Evolutionary conservation across 192 early-diverging fungal genomes (phyloP).

Genomic region (Phlyctochytrium planicorne): DNA sequence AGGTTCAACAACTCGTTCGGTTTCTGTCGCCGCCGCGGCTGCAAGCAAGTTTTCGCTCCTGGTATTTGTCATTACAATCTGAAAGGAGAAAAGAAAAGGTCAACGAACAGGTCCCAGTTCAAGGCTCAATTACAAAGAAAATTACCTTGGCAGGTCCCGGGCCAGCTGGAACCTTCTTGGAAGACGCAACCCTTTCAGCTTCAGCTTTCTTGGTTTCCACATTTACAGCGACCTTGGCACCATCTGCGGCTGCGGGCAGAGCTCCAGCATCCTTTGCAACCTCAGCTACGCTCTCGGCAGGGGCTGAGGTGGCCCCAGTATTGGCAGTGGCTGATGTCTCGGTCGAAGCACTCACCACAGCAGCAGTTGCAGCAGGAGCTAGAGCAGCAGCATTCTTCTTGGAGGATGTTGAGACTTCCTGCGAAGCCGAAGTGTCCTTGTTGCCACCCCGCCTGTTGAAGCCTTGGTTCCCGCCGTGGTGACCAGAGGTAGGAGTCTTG

Average conservation of each 20-base stretch:
- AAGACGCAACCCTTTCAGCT: background rate
- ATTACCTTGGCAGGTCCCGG: conserved; percentile 4
- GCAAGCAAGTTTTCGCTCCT: conserved; percentile 3
- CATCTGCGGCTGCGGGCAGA: background rate
- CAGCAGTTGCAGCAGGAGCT: too few relatives aligned
- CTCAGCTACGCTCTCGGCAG: background rate
- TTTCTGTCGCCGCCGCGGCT: background rate
- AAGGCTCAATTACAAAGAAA: background rate
- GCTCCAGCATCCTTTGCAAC: background rate
- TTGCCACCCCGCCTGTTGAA: background rate
- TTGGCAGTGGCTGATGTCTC: background rate
- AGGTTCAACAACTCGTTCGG: background rate
- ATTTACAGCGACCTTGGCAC: background rate
- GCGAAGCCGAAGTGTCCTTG: background rate
- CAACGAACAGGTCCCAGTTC: background rate
- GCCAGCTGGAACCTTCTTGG: conserved; percentile 8
- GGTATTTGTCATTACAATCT: conserved; percentile 5
- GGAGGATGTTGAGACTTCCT: background rate
- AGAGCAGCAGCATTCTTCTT: too few relatives aligned
- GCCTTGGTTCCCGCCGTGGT: too few relatives aligned
- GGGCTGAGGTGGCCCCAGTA: too few relatives aligned
- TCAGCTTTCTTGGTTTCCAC: background rate
- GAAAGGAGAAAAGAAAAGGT: background rate
- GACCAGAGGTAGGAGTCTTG: background rate
- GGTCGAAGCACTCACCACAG: background rate